Evolutionary conservation across 768 basidiomycete genomes (phyloP).

Genomic region (Steccherinum ochraceum): DNA sequence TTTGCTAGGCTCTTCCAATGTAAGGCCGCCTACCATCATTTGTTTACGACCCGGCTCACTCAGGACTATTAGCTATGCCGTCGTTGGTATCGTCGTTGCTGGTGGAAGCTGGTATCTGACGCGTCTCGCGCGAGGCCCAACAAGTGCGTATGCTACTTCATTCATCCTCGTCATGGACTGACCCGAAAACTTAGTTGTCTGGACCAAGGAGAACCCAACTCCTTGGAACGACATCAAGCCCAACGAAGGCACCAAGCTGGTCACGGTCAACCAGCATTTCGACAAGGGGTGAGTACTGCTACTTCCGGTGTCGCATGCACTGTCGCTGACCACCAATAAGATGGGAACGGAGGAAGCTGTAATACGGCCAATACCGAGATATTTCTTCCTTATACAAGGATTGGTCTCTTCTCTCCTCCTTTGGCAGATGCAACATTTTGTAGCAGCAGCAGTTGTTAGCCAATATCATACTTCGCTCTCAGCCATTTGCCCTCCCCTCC

Average conservation of each 20-base stretch:
- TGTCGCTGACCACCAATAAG: constrained; percentile 29
- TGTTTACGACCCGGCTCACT: no score
- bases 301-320: constrained; percentile 7
- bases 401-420: no score
- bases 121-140: constrained; percentile 38
- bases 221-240: constrained; percentile 84
- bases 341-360: constrained; percentile 74
- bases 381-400: no score
- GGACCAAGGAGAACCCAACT: constrained; percentile 70
- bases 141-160: constrained; percentile 24
- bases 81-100: constrained; percentile 39
- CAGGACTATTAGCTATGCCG: constrained; percentile 32
- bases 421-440: no score
- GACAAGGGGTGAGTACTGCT: constrained; percentile 52
- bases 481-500: no score
- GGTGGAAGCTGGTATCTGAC: constrained; percentile 39
- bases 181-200: constrained; percentile 36
- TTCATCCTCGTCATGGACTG: constrained; percentile 1
- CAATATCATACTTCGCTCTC: no score
- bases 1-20: constrained; percentile 43
- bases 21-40: constrained; percentile 22
- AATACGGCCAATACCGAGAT: no score
- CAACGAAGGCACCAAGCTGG: constrained; percentile 67
- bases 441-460: no score
- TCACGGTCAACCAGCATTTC: constrained; percentile 67